Conservation (phyloP, 164 flowering plant genomes). For the Taxillus chinensis region DNA sequence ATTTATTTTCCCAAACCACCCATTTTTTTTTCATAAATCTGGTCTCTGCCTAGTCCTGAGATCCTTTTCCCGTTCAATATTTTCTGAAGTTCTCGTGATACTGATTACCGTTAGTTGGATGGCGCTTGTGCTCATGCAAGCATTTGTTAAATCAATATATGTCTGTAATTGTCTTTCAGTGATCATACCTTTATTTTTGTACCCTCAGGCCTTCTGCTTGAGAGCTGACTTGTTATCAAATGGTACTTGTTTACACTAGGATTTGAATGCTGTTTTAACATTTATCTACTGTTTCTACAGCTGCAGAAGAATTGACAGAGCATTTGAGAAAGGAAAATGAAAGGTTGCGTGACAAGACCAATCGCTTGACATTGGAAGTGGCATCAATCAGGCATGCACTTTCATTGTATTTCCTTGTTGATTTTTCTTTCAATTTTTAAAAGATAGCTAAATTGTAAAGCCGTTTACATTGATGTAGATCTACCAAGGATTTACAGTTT, state of each 20-base stretch:
- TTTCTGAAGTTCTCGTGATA: no score
- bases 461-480: slow-evolving; percentile 29
- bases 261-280: neutral
- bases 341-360: slow-evolving; percentile 24
- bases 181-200: no score
- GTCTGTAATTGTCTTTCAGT: no score
- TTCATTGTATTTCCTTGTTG: neutral
- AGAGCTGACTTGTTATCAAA: neutral
- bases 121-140: no score
- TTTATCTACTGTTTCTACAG: slow-evolving; percentile 25
- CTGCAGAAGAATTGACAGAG: slow-evolving; percentile 59
- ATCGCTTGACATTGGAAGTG: slow-evolving; percentile 38
- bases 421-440: no score
- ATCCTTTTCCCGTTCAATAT: no score
- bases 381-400: slow-evolving; percentile 36
- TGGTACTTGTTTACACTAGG: neutral
- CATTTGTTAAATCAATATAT: no score
- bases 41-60: no score
- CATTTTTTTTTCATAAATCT: no score
- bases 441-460: neutral
- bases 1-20: no score
- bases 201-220: neutral
- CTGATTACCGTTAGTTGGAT: no score
- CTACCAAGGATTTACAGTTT: slow-evolving; percentile 24
- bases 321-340: slow-evolving; percentile 49